Conservation (phyloP, 169 alveolate species). For the Babesia bovis region DNA sequence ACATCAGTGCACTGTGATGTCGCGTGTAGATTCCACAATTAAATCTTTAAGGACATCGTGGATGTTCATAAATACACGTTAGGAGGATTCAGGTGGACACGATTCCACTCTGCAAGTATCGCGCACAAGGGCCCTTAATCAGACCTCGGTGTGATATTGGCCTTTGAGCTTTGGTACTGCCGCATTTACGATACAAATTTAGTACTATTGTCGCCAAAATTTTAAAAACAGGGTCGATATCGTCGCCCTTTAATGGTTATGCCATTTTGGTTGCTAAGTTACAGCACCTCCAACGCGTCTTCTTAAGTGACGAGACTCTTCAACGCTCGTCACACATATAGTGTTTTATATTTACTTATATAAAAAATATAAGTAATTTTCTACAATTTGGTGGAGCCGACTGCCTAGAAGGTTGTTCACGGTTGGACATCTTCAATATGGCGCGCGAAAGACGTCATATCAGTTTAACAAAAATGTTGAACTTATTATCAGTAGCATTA, state of each 20-base stretch:
- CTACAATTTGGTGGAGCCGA: too few species aligned
- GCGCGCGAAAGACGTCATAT: not conserved
- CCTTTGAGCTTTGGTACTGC: not conserved
- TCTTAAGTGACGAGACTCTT: too few species aligned
- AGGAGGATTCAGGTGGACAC: not conserved
- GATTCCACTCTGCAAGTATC: not conserved
- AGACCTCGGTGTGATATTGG: not conserved
- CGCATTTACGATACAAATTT: not conserved
- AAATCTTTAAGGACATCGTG: not conserved
- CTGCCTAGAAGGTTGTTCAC: too few species aligned
- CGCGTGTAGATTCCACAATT: conserved; percentile 6
- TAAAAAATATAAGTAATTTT: too few species aligned
- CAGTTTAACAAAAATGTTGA: not conserved
- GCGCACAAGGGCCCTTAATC: not conserved
- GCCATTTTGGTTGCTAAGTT: too few species aligned
- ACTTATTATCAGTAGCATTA: not conserved
- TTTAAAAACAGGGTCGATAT: too few species aligned
- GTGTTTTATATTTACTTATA: too few species aligned
- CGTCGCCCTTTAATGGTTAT: too few species aligned
- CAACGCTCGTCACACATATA: too few species aligned
- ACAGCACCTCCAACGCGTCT: too few species aligned
- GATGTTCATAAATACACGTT: not conserved
- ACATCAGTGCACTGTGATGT: conserved; percentile 26
- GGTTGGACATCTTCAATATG: not conserved
- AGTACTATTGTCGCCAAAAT: too few species aligned